A percentile compares a stretch with the other conserved stretches of the same genome.
Conservation (phyloP, 1,139 yeast genomes). For the Yamadazyma buinensis region DNA sequence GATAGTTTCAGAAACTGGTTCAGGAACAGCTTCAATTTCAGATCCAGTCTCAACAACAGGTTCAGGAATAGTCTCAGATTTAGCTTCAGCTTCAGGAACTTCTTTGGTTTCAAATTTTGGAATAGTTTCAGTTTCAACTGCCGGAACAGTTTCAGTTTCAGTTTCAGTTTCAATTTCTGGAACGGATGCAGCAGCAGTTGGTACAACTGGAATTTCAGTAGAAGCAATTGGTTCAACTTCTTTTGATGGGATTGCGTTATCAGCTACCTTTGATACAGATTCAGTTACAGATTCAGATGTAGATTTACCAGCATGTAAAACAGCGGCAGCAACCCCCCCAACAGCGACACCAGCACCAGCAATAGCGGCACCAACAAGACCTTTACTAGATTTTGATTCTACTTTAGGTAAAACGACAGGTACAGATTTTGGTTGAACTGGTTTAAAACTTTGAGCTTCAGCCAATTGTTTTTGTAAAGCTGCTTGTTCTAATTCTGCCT, state of each 20-base stretch:
- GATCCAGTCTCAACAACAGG: too few relatives aligned
- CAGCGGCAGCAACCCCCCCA: conserved; percentile 14
- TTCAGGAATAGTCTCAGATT: too few relatives aligned
- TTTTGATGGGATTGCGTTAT: too few relatives aligned
- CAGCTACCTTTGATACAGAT: too few relatives aligned
- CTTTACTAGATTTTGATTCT: conserved; percentile 14
- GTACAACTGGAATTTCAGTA: background rate
- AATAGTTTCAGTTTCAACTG: background rate
- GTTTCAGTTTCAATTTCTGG: too few relatives aligned
- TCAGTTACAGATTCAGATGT: too few relatives aligned
- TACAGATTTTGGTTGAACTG: conserved; percentile 15
- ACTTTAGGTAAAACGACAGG: background rate
- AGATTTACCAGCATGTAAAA: background rate
- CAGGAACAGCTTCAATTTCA: too few relatives aligned
- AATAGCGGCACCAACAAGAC: conserved; percentile 25
- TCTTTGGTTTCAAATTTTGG: background rate
- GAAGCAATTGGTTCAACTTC: conserved; percentile 1
- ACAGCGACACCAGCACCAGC: conserved; percentile 24
- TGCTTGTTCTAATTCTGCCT: conserved; percentile 36
- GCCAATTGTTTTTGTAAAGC: conserved; percentile 19
- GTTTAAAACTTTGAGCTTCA: conserved; percentile 20
- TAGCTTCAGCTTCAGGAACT: background rate
- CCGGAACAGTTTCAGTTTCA: background rate
- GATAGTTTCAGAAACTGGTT: too few relatives aligned
- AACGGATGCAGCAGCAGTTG: background rate